Percentiles rank a stretch among this genome's conserved stretches.
Conservation (phyloP, 257 asterid species). For the Primulina tabacum region DNA sequence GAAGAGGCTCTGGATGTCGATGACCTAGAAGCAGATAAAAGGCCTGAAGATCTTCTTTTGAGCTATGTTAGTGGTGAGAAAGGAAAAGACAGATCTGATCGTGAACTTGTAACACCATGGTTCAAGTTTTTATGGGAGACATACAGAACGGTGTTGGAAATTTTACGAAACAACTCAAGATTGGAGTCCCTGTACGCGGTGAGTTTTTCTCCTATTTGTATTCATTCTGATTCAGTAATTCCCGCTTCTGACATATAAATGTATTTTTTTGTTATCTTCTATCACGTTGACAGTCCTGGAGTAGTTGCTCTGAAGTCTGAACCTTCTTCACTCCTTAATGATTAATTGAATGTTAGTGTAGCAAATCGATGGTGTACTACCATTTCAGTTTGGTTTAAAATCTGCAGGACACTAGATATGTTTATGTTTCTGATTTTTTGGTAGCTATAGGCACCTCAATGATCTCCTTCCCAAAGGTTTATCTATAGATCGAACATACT, state of each 20-base stretch:
- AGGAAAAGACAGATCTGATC: conserved; percentile 90
- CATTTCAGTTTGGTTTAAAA: background rate
- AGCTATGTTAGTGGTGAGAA: conserved; percentile 97
- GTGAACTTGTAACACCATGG: conserved; percentile 87
- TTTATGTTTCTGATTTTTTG: too few relatives aligned
- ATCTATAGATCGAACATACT: too few relatives aligned
- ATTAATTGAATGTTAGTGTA: too few relatives aligned
- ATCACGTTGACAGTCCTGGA: too few relatives aligned
- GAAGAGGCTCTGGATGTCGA: conserved; percentile 91
- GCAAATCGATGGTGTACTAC: background rate
- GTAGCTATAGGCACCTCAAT: too few relatives aligned
- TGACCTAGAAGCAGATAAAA: conserved; percentile 87
- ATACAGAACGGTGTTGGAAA: conserved; percentile 73
- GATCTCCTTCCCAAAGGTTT: too few relatives aligned
- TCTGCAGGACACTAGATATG: background rate
- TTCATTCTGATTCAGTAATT: background rate
- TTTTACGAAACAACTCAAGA: conserved; percentile 73
- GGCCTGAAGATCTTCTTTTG: conserved; percentile 95
- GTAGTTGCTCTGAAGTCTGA: too few relatives aligned
- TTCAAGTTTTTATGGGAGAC: conserved; percentile 89
- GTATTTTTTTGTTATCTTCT: background rate
- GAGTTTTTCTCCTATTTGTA: conserved; percentile 16
- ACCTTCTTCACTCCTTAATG: too few relatives aligned
- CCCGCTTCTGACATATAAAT: too few relatives aligned
- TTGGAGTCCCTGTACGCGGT: conserved; percentile 74